These are phyloP conservation scores for Zasmidium citrigriseum DNA, from an alignment of 2,329 filamentous ascomycete species.

Conservation along the genomic window DNA sequence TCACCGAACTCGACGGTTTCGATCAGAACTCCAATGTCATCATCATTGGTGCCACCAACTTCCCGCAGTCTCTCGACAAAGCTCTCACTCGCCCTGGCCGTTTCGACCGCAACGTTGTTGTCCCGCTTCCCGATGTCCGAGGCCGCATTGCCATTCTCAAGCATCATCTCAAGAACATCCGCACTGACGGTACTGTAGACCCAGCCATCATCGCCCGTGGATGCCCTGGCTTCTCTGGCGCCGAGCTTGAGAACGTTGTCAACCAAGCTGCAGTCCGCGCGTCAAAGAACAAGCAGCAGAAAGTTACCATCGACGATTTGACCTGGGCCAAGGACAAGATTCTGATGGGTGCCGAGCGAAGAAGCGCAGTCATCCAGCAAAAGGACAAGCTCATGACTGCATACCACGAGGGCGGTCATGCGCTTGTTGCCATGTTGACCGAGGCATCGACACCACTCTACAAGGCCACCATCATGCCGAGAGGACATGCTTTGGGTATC, in stretches of 20 bases:
- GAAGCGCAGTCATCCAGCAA: conserved; percentile 83
- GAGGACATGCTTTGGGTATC: conserved; percentile 81
- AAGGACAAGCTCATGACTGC: conserved; percentile 96
- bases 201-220: conserved; percentile 80
- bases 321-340: conserved; percentile 99
- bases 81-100: conserved; percentile 90
- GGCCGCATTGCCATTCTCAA: conserved; percentile 90
- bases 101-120: conserved; percentile 89
- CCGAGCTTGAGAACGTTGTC: conserved; percentile 93
- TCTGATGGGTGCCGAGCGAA: conserved; percentile 92
- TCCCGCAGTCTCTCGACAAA: conserved; percentile 91
- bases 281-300: conserved; percentile 77
- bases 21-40: conserved; percentile 93
- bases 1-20: conserved; percentile 96
- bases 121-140: conserved; percentile 87
- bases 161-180: conserved; percentile 91
- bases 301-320: conserved; percentile 77
- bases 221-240: conserved; percentile 89
- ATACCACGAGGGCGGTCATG: conserved; percentile 94
- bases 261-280: conserved; percentile 95
- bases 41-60: conserved; percentile 94
- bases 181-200: conserved; percentile 77
- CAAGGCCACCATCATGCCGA: conserved; percentile 95
- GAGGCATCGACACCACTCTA: conserved; percentile 77
- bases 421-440: conserved; percentile 82